Evolutionary conservation across 306 rosid species (phyloP).

Genomic region (Betula pendula): DNA sequence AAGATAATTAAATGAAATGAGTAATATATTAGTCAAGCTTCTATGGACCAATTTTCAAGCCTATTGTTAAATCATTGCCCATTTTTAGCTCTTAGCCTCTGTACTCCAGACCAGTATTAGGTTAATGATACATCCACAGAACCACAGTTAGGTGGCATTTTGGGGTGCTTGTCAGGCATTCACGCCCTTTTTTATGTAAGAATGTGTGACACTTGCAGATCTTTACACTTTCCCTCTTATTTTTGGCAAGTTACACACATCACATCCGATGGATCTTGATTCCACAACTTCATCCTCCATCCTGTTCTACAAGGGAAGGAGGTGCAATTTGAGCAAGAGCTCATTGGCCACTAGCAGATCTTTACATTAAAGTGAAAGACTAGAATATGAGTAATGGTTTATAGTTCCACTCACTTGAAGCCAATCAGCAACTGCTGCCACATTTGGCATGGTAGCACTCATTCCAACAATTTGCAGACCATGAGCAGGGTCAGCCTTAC

Average conservation of each 20-base stretch:
- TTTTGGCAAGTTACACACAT: neutral
- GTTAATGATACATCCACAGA: slow-evolving; percentile 1
- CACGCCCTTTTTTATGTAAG: neutral
- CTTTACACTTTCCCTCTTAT: neutral
- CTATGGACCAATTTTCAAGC: neutral
- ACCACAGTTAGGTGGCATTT: slow-evolving; percentile 1
- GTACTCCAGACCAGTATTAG: neutral
- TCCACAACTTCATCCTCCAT: neutral
- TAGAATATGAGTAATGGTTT: neutral
- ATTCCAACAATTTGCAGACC: slow-evolving; percentile 96
- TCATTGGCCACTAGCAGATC: neutral
- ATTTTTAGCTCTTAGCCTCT: neutral
- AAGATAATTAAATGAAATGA: neutral
- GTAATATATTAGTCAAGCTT: neutral
- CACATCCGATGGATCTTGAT: neutral
- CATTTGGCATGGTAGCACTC: slow-evolving; percentile 99
- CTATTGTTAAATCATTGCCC: neutral
- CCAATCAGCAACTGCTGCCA: slow-evolving; percentile 98
- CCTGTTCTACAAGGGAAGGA: neutral
- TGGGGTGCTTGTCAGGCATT: neutral
- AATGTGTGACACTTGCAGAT: neutral
- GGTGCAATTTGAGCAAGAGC: neutral
- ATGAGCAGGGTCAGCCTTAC: slow-evolving; percentile 80
- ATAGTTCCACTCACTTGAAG: slow-evolving; percentile 71
- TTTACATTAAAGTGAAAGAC: neutral